Evolutionary conservation across 306 rosid genomes (phyloP), one percentile per base, ranked within the genome.

Genomic region (Dalbergia cultrata): DNA sequence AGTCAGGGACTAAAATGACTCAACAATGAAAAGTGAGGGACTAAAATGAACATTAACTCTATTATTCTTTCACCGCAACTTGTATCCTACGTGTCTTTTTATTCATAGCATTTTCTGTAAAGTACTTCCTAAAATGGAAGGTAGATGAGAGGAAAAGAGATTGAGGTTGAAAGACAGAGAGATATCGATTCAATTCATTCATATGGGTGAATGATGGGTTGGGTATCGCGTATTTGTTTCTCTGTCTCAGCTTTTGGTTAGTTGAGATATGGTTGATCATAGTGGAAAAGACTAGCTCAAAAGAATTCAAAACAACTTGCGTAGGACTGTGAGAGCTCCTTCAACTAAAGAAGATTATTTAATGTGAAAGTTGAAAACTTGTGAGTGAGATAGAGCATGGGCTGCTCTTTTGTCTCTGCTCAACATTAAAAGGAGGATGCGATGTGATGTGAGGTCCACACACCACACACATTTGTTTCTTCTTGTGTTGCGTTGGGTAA

Each of bases 121-220:
- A 80, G 86, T 77, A 86, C 85, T 82, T 78, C 78, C 33, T 60
- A 59, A 77, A 89, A 74, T 60, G 81, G 57, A 17, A 67, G n/a
- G 33, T 21, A 56, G 57, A 72, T 39, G 34, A 19, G 41, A 41
- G 22, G 22, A 63, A 77, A 83, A 75, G 79, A 59, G 13, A 35
- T 49, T 76, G 82, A 77, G 70, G 70, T 31, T 65, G 86, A 78
- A 62, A 72, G 52, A 53, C 73, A 80, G 84, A 72, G 78, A 74
- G 61, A 70, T 35, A 62, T 62, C 35, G 75, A 82, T 0, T 26
- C 31, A 26, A 26, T 26, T 26, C 31, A 26, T 26, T 1, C 31
- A 26, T 0, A 26, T 26, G 31, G 78, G 79, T 74, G 50, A 70
- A 41, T 59, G 79, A 60, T 56, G 84, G 34, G 70, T 76, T 82